Evolutionary conservation across 140 eudicot species (phyloP), one percentile per base, ranked within the genome.

Genomic region (Flaveria floridana): DNA sequence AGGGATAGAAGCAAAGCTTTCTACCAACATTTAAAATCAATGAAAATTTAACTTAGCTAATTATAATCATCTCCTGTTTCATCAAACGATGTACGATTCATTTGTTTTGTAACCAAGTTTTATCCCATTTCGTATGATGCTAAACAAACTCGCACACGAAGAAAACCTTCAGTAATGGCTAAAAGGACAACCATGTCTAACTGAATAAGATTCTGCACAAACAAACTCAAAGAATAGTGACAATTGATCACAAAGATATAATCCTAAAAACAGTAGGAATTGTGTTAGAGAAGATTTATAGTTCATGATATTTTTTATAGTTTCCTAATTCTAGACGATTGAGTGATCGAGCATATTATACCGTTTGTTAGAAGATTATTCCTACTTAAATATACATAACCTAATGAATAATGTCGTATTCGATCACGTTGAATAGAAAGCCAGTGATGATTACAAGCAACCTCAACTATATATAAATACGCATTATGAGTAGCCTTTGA

Each of bases 181-280:
- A 63, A 28, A 5, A 59, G 0, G 48, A 63, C 19, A 63, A 14
- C 21, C 16, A 9, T 59, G 65, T 58, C n/a, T 21, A 11, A 58
- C 65, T 63, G 23, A 2, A 20, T 52, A 52, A 52, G 20, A 16
- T 15, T 52, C 69, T 63, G 10, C 67, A 61, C 46, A 63, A 26
- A 63, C 69, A 63, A 63, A 30, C 69, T 30, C 69, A 6, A 63
- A 64, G 48, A 37, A 64, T 37, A 2, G 37, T 34, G 70, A 64
- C 70, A 64, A 37, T 0, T 61, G n/a, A 48, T 2, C 9, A 25
- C 67, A 9, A 26, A 61, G 42, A 25, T n/a, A 34, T 64, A n/a
- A 64, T 64, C 50, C 50, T n/a, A 25, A 13, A 62, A 64, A 6
- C 70, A 30, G 4, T 30, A n/a, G 37, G 70, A 64, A 64, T 15